These are phyloP conservation scores for Fomitopsis pinicola DNA, from an alignment of 1,284 basidiomycete genomes.

Conservation along the genomic window DNA sequence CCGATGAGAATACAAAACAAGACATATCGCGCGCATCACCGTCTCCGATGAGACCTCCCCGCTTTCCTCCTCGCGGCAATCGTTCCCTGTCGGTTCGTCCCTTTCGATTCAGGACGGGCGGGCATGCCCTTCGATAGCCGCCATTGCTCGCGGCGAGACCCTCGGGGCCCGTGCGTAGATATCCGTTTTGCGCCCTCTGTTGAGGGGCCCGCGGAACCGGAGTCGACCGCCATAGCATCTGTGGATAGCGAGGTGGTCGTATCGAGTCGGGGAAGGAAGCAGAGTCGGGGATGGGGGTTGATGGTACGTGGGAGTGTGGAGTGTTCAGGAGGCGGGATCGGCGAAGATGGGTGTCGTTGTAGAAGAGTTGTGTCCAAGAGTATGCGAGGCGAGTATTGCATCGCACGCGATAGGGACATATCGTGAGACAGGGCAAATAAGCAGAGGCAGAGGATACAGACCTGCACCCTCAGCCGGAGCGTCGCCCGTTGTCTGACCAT, in stretches of 20 bases:
- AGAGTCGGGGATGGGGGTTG: background rate
- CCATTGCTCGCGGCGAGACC: slow-evolving; percentile 72
- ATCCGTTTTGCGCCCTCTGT: slow-evolving; percentile 35
- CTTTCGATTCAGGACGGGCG: slow-evolving; percentile 42
- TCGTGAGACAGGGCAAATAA: slow-evolving; percentile 1
- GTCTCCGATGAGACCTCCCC: slow-evolving; percentile 65
- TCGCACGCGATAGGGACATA: background rate
- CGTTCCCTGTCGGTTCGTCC: slow-evolving; percentile 65
- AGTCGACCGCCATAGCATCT: slow-evolving; percentile 57
- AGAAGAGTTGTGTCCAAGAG: background rate
- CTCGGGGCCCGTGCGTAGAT: slow-evolving; percentile 72
- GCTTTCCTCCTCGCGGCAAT: slow-evolving; percentile 56
- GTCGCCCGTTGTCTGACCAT: slow-evolving; percentile 20
- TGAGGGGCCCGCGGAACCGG: slow-evolving; percentile 20
- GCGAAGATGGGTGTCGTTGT: background rate
- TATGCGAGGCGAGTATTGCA: background rate
- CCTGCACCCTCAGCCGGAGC: slow-evolving; percentile 28
- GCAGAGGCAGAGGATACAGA: slow-evolving; percentile 20
- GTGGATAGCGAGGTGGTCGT: background rate
- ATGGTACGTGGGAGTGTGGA: background rate
- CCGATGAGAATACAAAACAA: background rate
- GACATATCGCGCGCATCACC: slow-evolving; percentile 34
- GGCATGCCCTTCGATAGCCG: slow-evolving; percentile 66
- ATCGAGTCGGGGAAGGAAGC: background rate
- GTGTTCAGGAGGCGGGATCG: background rate